These are phyloP conservation scores for Cochliopodium minus DNA, from an alignment of 208 protist genomes.

Conservation along the genomic window DNA sequence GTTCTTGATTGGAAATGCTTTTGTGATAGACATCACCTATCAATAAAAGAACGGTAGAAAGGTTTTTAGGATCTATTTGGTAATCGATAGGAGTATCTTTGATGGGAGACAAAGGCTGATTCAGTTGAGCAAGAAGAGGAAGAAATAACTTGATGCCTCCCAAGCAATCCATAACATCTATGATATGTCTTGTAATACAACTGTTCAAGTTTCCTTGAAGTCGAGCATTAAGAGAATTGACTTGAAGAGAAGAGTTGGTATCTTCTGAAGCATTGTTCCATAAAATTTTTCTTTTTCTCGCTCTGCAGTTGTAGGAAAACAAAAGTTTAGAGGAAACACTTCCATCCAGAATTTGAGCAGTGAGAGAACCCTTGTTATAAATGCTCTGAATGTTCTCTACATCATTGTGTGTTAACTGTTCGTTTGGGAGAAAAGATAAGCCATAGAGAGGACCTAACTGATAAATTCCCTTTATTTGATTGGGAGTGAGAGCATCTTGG, in stretches of 20 bases:
- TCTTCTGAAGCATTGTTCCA: neutral
- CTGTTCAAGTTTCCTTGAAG: neutral
- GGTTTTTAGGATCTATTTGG: neutral
- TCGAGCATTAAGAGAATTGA: neutral
- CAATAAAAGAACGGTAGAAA: neutral
- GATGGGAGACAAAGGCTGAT: neutral
- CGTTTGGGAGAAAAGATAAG: neutral
- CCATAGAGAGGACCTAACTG: neutral
- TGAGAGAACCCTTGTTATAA: neutral
- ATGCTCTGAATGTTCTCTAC: neutral
- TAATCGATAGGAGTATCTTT: neutral
- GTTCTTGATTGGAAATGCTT: neutral
- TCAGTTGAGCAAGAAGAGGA: constrained; percentile 1
- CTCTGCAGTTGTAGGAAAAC: neutral
- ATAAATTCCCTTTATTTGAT: neutral
- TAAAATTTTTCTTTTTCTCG: neutral
- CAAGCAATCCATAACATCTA: constrained; percentile 10
- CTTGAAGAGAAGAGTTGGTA: neutral
- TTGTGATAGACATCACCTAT: neutral
- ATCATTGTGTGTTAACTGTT: neutral
- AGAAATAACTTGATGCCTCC: constrained; percentile 8
- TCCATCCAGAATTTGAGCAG: neutral
- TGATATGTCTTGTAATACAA: neutral
- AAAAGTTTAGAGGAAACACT: neutral
- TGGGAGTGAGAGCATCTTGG: neutral